These are phyloP conservation scores for Pseudozyma flocculosa DNA, from an alignment of 1,284 basidiomycete species.

Conservation along the genomic window DNA sequence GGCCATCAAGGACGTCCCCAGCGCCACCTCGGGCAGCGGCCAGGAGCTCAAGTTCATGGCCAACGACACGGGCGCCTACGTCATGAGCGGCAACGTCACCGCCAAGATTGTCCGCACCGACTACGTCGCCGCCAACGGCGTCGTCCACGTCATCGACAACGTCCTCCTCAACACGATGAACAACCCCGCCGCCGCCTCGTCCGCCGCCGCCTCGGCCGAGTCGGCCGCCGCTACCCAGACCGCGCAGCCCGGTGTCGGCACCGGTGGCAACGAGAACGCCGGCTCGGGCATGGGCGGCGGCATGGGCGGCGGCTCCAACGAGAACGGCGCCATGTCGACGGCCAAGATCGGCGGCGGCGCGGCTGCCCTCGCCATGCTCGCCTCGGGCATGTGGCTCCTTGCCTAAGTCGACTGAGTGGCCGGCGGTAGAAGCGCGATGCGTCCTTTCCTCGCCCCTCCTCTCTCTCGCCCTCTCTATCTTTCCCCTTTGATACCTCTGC, in stretches of 20 bases:
- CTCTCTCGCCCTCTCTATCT: no score
- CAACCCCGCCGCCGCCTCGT: slow-evolving; percentile 62
- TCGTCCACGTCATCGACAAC: slow-evolving; percentile 68
- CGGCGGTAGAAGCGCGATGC: no score
- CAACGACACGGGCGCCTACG: slow-evolving; percentile 68
- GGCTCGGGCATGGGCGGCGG: slow-evolving; percentile 10
- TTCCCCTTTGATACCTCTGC: no score
- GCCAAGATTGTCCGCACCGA: slow-evolving; percentile 68
- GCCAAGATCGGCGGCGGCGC: slow-evolving; percentile 16
- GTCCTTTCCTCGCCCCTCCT: no score
- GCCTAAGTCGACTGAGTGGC: no score
- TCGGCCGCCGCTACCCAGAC: slow-evolving; percentile 24
- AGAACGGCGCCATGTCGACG: slow-evolving; percentile 7
- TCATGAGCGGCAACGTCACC: slow-evolving; percentile 64
- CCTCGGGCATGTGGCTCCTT: slow-evolving; percentile 26
- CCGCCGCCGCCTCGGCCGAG: slow-evolving; percentile 27
- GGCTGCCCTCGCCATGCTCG: slow-evolving; percentile 19
- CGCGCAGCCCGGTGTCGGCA: slow-evolving; percentile 7
- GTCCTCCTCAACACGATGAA: slow-evolving; percentile 66
- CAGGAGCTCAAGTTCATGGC: slow-evolving; percentile 64
- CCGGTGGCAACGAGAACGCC: slow-evolving; percentile 6
- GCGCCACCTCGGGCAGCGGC: slow-evolving; percentile 67
- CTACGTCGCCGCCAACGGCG: slow-evolving; percentile 70
- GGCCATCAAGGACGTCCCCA: slow-evolving; percentile 5
- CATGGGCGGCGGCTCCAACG: slow-evolving; percentile 1